Evolutionary conservation across 495 filamentous ascomycete species (phyloP), one percentile per base, ranked within the genome.

Genomic region (Xylaria telfairii): DNA sequence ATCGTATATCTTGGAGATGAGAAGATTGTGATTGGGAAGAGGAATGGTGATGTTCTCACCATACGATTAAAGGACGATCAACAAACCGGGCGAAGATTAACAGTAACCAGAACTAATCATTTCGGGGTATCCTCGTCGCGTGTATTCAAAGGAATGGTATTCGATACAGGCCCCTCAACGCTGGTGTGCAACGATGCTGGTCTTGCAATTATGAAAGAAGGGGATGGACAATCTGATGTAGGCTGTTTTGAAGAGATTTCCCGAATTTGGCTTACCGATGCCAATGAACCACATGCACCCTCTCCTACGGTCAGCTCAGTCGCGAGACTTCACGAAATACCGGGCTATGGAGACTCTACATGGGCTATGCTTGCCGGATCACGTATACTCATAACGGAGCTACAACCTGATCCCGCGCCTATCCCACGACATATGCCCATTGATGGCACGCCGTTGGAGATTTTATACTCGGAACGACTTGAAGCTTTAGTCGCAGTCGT

Each of bases 401-500:
- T 91, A 26, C 81, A 86, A 56, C 73, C 77, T 13, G 74, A 76
- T 7, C 79, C 82, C 9, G 84, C 84, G 56, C 79, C 84, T 0
- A 83, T 90, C 9, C 87, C 87, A 17, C 83, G 90, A 8, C 81
- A 81, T 54, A 77, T 90, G 1, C 77, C 77, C 0, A 72, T 89
- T 7, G 67, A 69, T 12, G 85, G 85, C 3, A 86, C 86, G 1
- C 89, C 89, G 17, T 80, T 79, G 6, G 86, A 84, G 47, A 71
- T 91, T 0, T 67, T 90, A 15, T 90, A 88, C 74, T 88, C 85
- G 4, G 78, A 81, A 13, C 72, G 72, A 37, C 79, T 89, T 6
- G 78, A 83, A 5, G 82, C 84, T 68, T 81, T 91, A 3, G 80
- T 91, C 44, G 84, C 83, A 0, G 87, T 85, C 2, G 83, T 87